Evolutionary conservation across 139 green algal genomes (phyloP), one percentile per base, ranked within the genome.

Genomic region (Chlorella ohadii): DNA sequence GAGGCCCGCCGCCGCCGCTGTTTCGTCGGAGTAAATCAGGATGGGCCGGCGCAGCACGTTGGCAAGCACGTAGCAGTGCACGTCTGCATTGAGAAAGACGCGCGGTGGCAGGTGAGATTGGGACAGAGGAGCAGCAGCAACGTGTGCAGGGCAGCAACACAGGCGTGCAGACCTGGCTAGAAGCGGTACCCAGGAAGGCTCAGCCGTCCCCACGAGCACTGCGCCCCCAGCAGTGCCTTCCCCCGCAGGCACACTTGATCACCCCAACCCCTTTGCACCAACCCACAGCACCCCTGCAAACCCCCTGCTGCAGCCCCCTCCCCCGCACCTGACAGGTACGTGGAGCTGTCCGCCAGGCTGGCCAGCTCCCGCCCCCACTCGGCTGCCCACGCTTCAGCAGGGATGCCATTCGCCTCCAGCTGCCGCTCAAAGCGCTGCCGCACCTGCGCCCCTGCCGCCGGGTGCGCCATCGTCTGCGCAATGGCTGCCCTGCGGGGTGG

Each of bases 11-110:
- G 31, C 59, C 23, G 57, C 59, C 13, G 59, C 76, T 59, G 71
- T 55, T n/a, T 51, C 25, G 56, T 85, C 71, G 2, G 70, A 72
- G 20, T 80, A 85, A 2, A 85, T 59, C 11, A 85, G 13, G 31
- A 85, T 39, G 3, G 81, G 81, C 2, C 81, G 81, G 55, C 81
- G 55, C 68, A 80, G 81, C 56, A 85, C 81, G 56, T 85, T 85
- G 56, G 81, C 81, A 15, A 85, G 81, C 55, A 38, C 41, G n/a
- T 33, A 85, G 70, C 41, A 59, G 76, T 82, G 76, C 59, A 82
- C 61, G 22, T 82, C 76, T 63, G 78, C 51, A 9, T n/a, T n/a
- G n/a, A n/a, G n/a, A n/a, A n/a, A n/a, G n/a, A n/a, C n/a, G n/a
- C n/a, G n/a, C n/a, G n/a, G n/a, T n/a, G n/a, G n/a, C n/a, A n/a